These are phyloP conservation scores for Hura crepitans DNA, from an alignment of 441 rosid genomes.

Conservation along the genomic window DNA sequence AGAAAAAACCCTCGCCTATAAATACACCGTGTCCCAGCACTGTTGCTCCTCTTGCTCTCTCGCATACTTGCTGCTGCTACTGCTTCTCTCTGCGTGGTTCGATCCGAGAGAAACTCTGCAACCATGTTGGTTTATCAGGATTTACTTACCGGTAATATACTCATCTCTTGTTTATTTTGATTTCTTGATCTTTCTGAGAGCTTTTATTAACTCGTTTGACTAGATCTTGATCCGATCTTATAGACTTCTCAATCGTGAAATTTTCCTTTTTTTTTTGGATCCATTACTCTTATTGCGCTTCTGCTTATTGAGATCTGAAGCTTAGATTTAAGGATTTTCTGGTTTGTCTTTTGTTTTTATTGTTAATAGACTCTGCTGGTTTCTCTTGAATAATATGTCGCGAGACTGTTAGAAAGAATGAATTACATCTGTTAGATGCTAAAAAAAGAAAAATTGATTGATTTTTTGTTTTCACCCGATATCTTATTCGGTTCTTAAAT, in stretches of 20 bases:
- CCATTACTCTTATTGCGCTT: background rate
- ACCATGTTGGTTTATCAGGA: constrained; percentile 82
- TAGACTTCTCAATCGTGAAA: background rate
- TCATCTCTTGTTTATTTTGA: background rate
- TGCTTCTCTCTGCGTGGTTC: constrained; percentile 21
- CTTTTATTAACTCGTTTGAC: constrained; percentile 16
- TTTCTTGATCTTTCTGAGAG: background rate
- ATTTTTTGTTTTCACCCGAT: too few relatives aligned
- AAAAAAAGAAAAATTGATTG: too few relatives aligned
- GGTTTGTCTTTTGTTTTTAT: background rate
- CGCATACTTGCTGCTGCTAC: constrained; percentile 19
- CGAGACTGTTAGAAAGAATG: background rate
- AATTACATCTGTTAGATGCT: background rate
- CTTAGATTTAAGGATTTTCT: background rate
- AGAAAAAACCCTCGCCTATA: constrained; percentile 45
- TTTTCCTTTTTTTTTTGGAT: background rate
- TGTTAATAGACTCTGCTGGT: background rate
- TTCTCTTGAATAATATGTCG: background rate
- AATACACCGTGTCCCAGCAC: fast-evolving
- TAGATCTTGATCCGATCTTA: constrained; percentile 14
- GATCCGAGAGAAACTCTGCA: constrained; percentile 33
- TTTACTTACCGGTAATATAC: constrained; percentile 49
- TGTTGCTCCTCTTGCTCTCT: constrained; percentile 17
- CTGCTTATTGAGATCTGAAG: background rate
- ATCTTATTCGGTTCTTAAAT: background rate